Evolutionary conservation across 2,329 filamentous ascomycete genomes (phyloP), one percentile per base, ranked within the genome.

Genomic region (Penicillium expansum): DNA sequence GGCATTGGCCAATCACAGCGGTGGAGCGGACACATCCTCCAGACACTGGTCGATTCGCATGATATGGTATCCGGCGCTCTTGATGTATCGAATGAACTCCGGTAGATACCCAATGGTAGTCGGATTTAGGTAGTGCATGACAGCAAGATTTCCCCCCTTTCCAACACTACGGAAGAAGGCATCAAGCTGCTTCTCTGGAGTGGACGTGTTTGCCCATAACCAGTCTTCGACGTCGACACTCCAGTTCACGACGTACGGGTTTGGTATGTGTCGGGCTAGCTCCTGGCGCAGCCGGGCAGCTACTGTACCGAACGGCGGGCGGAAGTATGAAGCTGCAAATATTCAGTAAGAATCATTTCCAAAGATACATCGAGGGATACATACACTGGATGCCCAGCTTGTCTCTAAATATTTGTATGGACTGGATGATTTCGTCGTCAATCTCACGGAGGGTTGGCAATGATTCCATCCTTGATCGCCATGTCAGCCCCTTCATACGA

Each of bases 161-260:
- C 77, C 76, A 3, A 89, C 79, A 67, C 87, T 85, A 4, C 82
- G 78, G 68, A 83, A 79, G 73, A 90, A 89, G 13, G 86, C 84
- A 4, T 83, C 83, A 14, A 88, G 74, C 73, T 89, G 87, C 66
- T 85, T 85, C 75, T 88, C 83, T 0, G 86, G 86, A 4, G 85
- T 88, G 42, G 74, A 66, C 0, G 79, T 81, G 67, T 81, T 74
- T 1, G 84, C 86, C 85, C 86, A 90, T 24, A 87, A 66, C 85
- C 86, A 89, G 69, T 90, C 87, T 75, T 89, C 84, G 32, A 89
- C 83, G 65, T 90, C 86, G 43, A 90, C 83, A 65, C 81, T 85
- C 87, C 86, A 89, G 69, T 84, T 85, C 50, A 88, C 81, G 42
- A 89, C 82, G 62, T 83, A 82, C 1, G 84, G 80, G 14, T 82